These are phyloP conservation scores for Phylloporus sp. DNA, from an alignment of 1,284 basidiomycete species.

Conservation along the genomic window DNA sequence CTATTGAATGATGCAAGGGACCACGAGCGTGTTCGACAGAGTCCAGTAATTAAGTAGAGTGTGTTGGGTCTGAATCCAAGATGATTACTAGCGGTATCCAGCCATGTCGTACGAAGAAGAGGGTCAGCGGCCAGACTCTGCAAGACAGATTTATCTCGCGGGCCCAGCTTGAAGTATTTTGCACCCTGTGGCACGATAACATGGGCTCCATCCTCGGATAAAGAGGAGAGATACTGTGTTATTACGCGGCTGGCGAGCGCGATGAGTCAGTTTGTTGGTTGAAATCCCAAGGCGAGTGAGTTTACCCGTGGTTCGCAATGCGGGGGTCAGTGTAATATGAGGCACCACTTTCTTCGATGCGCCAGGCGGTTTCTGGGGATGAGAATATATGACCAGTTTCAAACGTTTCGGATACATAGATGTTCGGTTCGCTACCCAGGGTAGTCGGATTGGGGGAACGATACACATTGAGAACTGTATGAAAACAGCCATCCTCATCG, in stretches of 20 bases:
- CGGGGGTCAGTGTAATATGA: neutral
- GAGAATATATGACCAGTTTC: constrained; percentile 1
- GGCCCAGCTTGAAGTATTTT: neutral
- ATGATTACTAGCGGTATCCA: neutral
- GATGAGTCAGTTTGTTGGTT: neutral
- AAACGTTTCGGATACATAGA: neutral
- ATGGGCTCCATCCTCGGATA: neutral
- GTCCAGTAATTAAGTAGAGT: neutral
- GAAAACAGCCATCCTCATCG: neutral
- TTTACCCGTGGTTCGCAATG: neutral
- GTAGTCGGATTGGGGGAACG: neutral
- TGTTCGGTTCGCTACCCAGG: neutral
- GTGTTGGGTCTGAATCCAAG: neutral
- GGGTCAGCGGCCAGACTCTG: neutral
- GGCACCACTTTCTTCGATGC: neutral
- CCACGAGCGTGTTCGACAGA: neutral
- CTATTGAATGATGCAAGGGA: constrained; percentile 1
- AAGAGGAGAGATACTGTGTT: neutral
- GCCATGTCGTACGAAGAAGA: neutral
- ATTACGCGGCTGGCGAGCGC: neutral
- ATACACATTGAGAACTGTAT: neutral
- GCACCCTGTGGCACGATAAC: neutral
- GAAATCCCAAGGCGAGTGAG: neutral
- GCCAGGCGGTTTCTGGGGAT: neutral
- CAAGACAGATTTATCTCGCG: constrained; percentile 1